Evolutionary conservation across 164 flowering plant species (phyloP).

Genomic region (Piper longum): DNA sequence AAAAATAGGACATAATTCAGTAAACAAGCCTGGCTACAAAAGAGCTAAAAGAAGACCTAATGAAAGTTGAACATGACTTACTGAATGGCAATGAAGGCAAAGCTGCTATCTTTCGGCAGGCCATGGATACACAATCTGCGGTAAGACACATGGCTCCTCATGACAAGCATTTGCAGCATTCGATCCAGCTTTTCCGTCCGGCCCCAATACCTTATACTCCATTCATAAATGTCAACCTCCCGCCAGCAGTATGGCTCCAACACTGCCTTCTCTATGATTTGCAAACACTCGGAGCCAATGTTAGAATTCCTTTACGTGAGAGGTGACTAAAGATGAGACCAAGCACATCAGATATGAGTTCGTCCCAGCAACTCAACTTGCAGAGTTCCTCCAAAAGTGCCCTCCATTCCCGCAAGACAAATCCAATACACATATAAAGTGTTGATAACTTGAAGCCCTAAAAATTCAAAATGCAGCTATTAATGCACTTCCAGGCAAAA

Average conservation of each 20-base stretch:
- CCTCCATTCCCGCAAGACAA: background rate
- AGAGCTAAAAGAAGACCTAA: too few species aligned
- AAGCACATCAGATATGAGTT: constrained; percentile 62
- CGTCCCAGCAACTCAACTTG: too few species aligned
- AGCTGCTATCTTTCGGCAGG: constrained; percentile 15
- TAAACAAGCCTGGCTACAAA: too few species aligned
- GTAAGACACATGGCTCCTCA: constrained; percentile 46
- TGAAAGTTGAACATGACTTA: constrained; percentile 16
- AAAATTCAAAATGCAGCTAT: too few species aligned
- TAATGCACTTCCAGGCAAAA: too few species aligned
- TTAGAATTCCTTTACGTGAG: constrained; percentile 45
- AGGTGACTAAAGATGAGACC: constrained; percentile 65
- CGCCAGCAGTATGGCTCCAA: constrained; percentile 90
- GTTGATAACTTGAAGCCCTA: too few species aligned
- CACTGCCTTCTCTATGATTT: constrained; percentile 68
- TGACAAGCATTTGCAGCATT: constrained; percentile 48
- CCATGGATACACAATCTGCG: constrained; percentile 43
- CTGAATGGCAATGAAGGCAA: constrained; percentile 60
- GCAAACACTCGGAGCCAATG: constrained; percentile 70
- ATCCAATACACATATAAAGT: background rate
- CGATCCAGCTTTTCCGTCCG: constrained; percentile 28
- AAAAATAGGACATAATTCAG: too few species aligned
- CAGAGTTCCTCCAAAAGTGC: constrained; percentile 40
- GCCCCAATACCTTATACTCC: constrained; percentile 28
- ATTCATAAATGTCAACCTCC: constrained; percentile 77